A percentile compares a stretch with the other conserved stretches of the same genome.
Conservation (phyloP, 2,329 filamentous ascomycete genomes). For the Trichothecium roseum region DNA sequence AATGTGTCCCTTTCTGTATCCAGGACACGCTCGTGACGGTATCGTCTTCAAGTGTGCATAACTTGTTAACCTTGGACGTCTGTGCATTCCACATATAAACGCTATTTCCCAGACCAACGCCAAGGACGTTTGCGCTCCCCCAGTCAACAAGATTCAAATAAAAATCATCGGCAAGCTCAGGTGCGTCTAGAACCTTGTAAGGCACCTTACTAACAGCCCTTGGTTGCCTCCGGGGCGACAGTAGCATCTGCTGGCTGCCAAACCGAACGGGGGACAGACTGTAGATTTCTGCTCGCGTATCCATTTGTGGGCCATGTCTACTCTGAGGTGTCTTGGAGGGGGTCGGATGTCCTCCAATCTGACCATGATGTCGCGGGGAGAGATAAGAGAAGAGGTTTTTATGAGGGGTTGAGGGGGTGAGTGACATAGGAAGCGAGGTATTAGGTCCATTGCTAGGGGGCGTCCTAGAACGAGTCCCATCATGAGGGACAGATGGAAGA, state of each 20-base stretch:
- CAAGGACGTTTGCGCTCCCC: conserved; percentile 89
- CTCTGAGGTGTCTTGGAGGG: conserved; percentile 84
- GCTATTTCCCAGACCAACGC: conserved; percentile 82
- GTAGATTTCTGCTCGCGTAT: conserved; percentile 87
- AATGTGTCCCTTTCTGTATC: conserved; percentile 95
- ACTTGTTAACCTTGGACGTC: conserved; percentile 80
- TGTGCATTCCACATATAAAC: conserved; percentile 99
- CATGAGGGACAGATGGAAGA: conserved; percentile 37
- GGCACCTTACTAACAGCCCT: conserved; percentile 91
- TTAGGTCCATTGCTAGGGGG: conserved; percentile 59
- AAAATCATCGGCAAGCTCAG: conserved; percentile 92
- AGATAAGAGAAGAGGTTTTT: conserved; percentile 95
- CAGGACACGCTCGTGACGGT: conserved; percentile 94
- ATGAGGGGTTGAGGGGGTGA: conserved; percentile 90
- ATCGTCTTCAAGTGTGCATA: conserved; percentile 88
- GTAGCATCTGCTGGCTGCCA: conserved; percentile 84
- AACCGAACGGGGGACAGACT: conserved; percentile 90
- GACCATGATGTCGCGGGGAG: conserved; percentile 60
- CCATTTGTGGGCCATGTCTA: conserved; percentile 77
- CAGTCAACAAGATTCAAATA: conserved; percentile 97
- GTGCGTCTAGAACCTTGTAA: conserved; percentile 94
- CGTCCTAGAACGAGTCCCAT: conserved; percentile 67
- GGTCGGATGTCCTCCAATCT: conserved; percentile 71
- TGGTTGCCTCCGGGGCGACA: conserved; percentile 81
- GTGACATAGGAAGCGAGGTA: conserved; percentile 56